phyloP scores from a whole-genome alignment of 441 rosid genomes.

The Adansonia grandidieri region DNA sequence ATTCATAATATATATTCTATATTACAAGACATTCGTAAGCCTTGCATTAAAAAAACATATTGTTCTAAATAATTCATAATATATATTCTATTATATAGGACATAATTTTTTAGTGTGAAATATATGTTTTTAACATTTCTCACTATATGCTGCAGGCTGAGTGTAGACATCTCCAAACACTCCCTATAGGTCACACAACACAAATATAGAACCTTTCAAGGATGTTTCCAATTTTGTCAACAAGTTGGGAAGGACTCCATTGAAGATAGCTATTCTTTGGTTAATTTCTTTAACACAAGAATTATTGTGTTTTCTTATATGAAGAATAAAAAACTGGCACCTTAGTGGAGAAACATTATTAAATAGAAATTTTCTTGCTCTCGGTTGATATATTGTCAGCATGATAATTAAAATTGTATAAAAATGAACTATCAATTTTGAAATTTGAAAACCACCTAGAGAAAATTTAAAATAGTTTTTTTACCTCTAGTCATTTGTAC shows the following conservation, averaged over 20 bases:
- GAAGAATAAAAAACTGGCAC: neutral
- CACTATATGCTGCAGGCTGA: neutral
- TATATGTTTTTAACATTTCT: neutral
- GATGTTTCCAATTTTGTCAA: neutral
- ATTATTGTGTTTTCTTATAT: neutral
- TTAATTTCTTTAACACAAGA: constrained; percentile 6
- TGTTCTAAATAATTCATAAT: too few relatives aligned
- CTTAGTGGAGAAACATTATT: constrained; percentile 13
- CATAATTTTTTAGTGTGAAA: too few relatives aligned
- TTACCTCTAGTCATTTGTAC: too few relatives aligned
- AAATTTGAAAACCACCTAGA: neutral
- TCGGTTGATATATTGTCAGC: constrained; percentile 23
- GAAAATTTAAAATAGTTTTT: too few relatives aligned
- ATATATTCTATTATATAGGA: too few relatives aligned
- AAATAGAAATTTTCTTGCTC: constrained; percentile 30
- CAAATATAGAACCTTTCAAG: constrained; percentile 17
- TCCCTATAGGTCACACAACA: constrained; percentile 3
- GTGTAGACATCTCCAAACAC: neutral
- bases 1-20: too few relatives aligned
- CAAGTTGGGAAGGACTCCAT: neutral
- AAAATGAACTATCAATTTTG: neutral
- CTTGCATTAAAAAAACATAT: too few relatives aligned
- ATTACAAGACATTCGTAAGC: too few relatives aligned
- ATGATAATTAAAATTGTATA: neutral
- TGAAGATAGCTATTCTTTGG: neutral